Evolutionary conservation across 768 basidiomycete genomes (phyloP).

Genomic region (Baorangia bicolor): DNA sequence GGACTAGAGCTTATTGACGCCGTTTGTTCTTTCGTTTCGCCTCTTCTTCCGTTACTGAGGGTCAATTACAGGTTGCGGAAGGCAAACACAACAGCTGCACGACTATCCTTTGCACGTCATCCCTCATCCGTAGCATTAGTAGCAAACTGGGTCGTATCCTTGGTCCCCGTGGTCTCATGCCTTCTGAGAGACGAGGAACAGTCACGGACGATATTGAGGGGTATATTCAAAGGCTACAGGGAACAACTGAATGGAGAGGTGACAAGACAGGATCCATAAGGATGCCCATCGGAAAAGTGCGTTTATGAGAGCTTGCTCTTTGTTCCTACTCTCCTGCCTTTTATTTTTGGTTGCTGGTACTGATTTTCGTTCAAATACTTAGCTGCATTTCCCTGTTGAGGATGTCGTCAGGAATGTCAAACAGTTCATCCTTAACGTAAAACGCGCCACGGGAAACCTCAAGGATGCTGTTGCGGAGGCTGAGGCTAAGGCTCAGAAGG

Average conservation of each 20-base stretch:
- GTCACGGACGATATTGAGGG: constrained; percentile 87
- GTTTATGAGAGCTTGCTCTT: constrained; percentile 15
- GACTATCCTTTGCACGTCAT: constrained; percentile 80
- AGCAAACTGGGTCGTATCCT: constrained; percentile 76
- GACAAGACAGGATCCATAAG: constrained; percentile 85
- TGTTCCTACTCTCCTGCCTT: not conserved
- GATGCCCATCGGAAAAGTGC: constrained; percentile 75
- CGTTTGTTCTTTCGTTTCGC: constrained; percentile 44
- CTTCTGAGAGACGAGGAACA: constrained; percentile 89
- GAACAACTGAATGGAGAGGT: constrained; percentile 90
- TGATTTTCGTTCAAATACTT: constrained; percentile 5
- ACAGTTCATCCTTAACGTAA: constrained; percentile 73
- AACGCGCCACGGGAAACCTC: constrained; percentile 68
- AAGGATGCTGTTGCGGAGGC: constrained; percentile 43
- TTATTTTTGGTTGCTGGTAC: not conserved
- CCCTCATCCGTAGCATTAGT: constrained; percentile 75
- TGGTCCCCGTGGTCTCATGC: constrained; percentile 94
- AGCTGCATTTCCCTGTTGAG: constrained; percentile 73
- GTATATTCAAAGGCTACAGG: constrained; percentile 76
- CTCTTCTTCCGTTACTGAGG: not conserved
- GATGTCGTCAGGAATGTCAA: constrained; percentile 80
- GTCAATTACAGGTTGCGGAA: constrained; percentile 58
- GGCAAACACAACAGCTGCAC: constrained; percentile 69
- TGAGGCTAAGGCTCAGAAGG: constrained; percentile 42
- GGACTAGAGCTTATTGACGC: constrained; percentile 87